Evolutionary conservation across 2,329 filamentous ascomycete species (phyloP).

Genomic region (Neonectria faginata): DNA sequence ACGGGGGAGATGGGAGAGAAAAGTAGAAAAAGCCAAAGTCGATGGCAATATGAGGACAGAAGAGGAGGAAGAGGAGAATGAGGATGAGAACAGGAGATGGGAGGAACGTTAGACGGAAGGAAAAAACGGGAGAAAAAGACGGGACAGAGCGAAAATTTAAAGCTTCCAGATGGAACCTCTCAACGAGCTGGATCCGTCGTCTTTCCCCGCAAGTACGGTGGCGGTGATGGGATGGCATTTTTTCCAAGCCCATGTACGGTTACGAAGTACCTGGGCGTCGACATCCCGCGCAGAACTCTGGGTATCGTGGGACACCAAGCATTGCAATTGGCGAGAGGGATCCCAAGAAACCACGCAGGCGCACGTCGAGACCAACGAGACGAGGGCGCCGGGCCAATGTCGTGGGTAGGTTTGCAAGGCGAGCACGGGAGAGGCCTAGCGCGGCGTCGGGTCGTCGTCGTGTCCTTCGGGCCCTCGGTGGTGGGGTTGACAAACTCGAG

Average conservation of each 20-base stretch:
- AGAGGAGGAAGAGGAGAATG: neutral
- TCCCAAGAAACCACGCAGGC: constrained; percentile 16
- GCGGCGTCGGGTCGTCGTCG: constrained; percentile 46
- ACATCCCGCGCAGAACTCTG: constrained; percentile 9
- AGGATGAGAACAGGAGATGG: neutral
- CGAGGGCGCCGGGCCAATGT: constrained; percentile 35
- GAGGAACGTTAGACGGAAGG: constrained; percentile 3
- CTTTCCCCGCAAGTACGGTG: constrained; percentile 14
- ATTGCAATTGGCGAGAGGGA: constrained; percentile 17
- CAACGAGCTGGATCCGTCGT: constrained; percentile 1
- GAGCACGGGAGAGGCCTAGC: constrained; percentile 35
- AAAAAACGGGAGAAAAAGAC: constrained; percentile 8
- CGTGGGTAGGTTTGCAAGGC: constrained; percentile 21
- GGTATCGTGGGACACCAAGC: constrained; percentile 20
- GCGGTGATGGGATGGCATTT: constrained; percentile 2
- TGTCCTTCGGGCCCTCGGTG: constrained; percentile 44
- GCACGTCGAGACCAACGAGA: constrained; percentile 34
- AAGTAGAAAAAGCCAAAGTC: neutral
- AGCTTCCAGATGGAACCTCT: neutral
- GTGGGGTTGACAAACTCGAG: constrained; percentile 36
- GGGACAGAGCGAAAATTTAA: constrained; percentile 18
- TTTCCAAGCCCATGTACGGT: constrained; percentile 21
- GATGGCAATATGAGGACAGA: constrained; percentile 6
- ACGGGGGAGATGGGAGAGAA: neutral
- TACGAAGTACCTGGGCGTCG: constrained; percentile 6